These are phyloP conservation scores for Arthrobotrys musiformis DNA, from an alignment of 2,329 filamentous ascomycete genomes.

Conservation along the genomic window DNA sequence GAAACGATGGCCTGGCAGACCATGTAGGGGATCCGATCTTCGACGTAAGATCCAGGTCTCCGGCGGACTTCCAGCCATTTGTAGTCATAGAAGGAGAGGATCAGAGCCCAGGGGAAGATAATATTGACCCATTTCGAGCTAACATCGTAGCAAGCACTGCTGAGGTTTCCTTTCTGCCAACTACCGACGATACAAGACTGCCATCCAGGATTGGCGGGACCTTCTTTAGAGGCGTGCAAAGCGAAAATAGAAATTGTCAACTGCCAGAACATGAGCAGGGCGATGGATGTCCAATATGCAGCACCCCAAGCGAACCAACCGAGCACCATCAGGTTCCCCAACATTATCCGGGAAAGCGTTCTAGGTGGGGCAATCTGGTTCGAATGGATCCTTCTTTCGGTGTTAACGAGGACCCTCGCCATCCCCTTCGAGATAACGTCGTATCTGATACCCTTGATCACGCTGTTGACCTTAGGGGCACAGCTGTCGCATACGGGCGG, in stretches of 20 bases:
- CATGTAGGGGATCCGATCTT: slow-evolving; percentile 36
- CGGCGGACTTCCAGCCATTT: slow-evolving; percentile 46
- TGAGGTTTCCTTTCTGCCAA: slow-evolving; percentile 13
- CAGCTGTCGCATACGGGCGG: slow-evolving; percentile 88
- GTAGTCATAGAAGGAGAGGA: slow-evolving; percentile 46
- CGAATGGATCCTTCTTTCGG: slow-evolving; percentile 37
- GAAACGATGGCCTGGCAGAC: slow-evolving; percentile 38
- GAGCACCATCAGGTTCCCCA: slow-evolving; percentile 20
- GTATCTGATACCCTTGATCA: slow-evolving; percentile 78
- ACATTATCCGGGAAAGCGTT: slow-evolving; percentile 3
- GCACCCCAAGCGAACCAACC: slow-evolving; percentile 43
- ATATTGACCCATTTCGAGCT: slow-evolving; percentile 34
- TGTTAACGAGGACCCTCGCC: slow-evolving; percentile 63
- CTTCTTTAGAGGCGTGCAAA: slow-evolving; percentile 6
- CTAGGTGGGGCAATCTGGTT: slow-evolving; percentile 28
- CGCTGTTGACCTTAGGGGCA: slow-evolving; percentile 76
- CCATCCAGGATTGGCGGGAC: slow-evolving; percentile 12
- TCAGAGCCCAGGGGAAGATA: slow-evolving; percentile 44
- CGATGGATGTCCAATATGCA: slow-evolving; percentile 36
- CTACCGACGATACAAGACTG: slow-evolving; percentile 11
- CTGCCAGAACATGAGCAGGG: slow-evolving; percentile 52
- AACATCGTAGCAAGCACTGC: slow-evolving; percentile 29
- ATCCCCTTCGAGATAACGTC: slow-evolving; percentile 85
- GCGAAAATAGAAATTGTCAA: slow-evolving; percentile 36
- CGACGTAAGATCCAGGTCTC: slow-evolving; percentile 46